Base-by-base conservation (phyloP, 768 basidiomycete species). In the Xerocomellus chrysenteron region DNA sequence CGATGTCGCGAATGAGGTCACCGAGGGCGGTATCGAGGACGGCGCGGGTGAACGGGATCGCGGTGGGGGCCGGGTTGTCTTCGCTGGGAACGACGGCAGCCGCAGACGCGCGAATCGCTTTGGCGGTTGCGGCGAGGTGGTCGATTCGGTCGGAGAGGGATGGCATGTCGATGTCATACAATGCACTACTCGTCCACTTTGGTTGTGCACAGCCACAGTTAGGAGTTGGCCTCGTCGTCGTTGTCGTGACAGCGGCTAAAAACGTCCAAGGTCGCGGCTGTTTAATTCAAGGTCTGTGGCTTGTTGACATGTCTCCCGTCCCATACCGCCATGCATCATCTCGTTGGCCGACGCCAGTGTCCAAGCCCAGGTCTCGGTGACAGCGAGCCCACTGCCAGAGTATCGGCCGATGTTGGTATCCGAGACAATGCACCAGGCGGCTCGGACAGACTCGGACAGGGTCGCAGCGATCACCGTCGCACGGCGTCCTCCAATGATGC, bases 1-100 rank as follows among this genome's bases (percentile, higher is more conserved):
- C 89, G 57, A 86, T 77, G 64, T 92, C 90, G 64, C 90, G 88
- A 57, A 91, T 89, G 58, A 92, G 82, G 64, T 91, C 86, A 42
- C 85, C 85, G 10, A 92, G 80, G 49, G 80, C 72, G 0, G 83
- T 78, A 19, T 78, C 61, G 26, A 92, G 82, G 10, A 90, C 80
- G 4, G 90, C 88, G 50, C 68, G 74, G 6, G 87, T 82, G 66
- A 91, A 92, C 2, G 82, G 70, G 12, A 60, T 60, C 4, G 55
- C 52, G 17, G 43, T 26, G 3, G 64, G 56, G 6, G 47, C 30
- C 4, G 24, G 36, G 28, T 60, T 62, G 46, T 73, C 54, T 4
- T 66, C 58, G 52, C 57, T 49, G 47, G 65, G 59, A 7, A 73
- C 61, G 48, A 74, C 73, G 36, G 67, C 58, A 3, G 65, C 60